Percentiles rank a stretch among this genome's conserved stretches.
phyloP scores from a whole-genome alignment of 345 rosid species.

The Sonneratia caseolaris region DNA sequence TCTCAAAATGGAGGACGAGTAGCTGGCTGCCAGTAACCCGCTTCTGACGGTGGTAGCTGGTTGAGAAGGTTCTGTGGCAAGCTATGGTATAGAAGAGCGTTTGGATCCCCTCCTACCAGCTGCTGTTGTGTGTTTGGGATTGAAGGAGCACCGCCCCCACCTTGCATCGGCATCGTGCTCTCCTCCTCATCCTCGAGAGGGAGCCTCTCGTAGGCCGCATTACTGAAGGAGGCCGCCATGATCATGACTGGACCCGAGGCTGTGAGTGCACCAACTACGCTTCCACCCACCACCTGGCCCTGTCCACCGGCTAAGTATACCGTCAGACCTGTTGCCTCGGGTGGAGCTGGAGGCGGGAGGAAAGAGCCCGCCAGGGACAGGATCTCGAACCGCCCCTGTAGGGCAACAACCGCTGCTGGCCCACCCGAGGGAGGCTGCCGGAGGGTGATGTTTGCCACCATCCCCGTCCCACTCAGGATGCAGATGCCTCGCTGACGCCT shows the following conservation, averaged over 20 bases:
- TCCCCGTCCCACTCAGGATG: conserved; percentile 87
- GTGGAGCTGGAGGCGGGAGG: conserved; percentile 93
- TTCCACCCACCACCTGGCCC: conserved; percentile 89
- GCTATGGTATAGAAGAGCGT: conserved; percentile 47
- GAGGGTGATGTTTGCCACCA: conserved; percentile 75
- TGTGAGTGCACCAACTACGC: conserved; percentile 72
- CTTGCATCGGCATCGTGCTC: conserved; percentile 38
- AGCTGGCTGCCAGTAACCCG: conserved; percentile 9
- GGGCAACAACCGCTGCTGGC: conserved; percentile 63
- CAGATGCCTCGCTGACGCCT: conserved; percentile 85
- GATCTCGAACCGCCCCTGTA: conserved; percentile 90
- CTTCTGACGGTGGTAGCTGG: conserved; percentile 35
- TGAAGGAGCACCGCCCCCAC: conserved; percentile 30
- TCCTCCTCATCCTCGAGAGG: conserved; percentile 71
- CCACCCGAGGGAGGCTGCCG: conserved; percentile 61
- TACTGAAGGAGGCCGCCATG: conserved; percentile 91
- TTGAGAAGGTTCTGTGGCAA: conserved; percentile 73
- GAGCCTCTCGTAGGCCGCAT: conserved; percentile 91
- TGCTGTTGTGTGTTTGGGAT: conserved; percentile 32
- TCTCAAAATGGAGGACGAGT: conserved; percentile 3
- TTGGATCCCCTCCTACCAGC: conserved; percentile 44
- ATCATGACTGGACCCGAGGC: conserved; percentile 81
- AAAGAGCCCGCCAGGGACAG: conserved; percentile 76
- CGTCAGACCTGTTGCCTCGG: conserved; percentile 79
- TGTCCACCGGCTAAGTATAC: conserved; percentile 90